phyloP scores from a whole-genome alignment of 2,329 filamentous ascomycete genomes.

The Hypoxylon sp. region DNA sequence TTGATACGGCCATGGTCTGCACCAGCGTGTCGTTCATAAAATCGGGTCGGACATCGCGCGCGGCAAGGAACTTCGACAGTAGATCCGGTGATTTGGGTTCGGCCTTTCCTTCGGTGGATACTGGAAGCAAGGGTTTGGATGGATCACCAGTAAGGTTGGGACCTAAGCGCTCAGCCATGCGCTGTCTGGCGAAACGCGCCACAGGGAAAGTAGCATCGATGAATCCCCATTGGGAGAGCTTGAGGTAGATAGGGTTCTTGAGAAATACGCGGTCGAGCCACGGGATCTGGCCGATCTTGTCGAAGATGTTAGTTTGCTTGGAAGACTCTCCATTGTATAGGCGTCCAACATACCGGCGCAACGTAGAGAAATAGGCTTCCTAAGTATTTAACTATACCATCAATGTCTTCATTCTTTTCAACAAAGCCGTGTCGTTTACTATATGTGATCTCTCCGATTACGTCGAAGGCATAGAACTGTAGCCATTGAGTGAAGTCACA shows the following conservation, averaged over 20 bases:
- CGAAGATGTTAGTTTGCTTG: constrained; percentile 23
- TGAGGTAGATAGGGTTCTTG: constrained; percentile 81
- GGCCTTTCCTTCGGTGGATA: constrained; percentile 57
- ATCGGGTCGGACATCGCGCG: constrained; percentile 75
- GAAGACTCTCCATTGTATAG: constrained; percentile 14
- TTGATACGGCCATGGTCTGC: constrained; percentile 78
- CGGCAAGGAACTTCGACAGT: constrained; percentile 79
- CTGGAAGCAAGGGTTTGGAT: constrained; percentile 57
- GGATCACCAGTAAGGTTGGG: constrained; percentile 57
- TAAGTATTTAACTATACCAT: constrained; percentile 78
- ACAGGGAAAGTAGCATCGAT: constrained; percentile 79
- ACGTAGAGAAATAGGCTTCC: constrained; percentile 77
- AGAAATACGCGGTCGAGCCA: constrained; percentile 77
- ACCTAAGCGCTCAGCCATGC: constrained; percentile 74
- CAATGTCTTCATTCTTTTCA: constrained; percentile 80
- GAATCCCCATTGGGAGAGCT: constrained; percentile 76
- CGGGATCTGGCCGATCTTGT: constrained; percentile 79
- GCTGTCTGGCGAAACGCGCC: constrained; percentile 77
- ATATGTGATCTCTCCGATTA: constrained; percentile 84
- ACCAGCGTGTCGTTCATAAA: constrained; percentile 81
- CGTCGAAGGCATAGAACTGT: constrained; percentile 86
- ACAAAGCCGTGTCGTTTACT: constrained; percentile 82
- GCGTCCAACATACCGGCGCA: constrained; percentile 68
- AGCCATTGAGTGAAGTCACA: constrained; percentile 81
- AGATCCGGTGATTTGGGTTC: constrained; percentile 66